A percentile compares a stretch with the other conserved stretches of the same genome.
Evolutionary conservation across 495 filamentous ascomycete genomes (phyloP).

Genomic region (Talaromyces adpressus): DNA sequence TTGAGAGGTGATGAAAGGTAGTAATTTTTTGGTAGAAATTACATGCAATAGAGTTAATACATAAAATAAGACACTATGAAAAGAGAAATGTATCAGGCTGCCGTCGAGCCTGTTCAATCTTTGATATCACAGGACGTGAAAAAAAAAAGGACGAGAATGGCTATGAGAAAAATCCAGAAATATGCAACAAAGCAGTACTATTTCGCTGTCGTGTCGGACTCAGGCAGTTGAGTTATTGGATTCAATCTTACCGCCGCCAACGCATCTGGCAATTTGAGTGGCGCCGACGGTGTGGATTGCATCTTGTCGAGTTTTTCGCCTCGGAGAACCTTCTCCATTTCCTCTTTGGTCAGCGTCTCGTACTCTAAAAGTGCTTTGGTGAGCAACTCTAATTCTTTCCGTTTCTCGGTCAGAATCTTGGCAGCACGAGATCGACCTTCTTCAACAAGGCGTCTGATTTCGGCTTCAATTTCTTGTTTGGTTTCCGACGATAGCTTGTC

Average conservation of each 20-base stretch:
- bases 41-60: conserved; percentile 2
- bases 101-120: conserved; percentile 11
- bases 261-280: conserved; percentile 50
- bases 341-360: conserved; percentile 79
- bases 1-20: not conserved
- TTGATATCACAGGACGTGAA: conserved; percentile 4
- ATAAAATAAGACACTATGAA: not conserved
- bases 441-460: conserved; percentile 79
- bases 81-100: not conserved
- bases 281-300: conserved; percentile 30
- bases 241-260: conserved; percentile 24
- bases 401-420: conserved; percentile 59
- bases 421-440: conserved; percentile 70
- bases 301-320: conserved; percentile 76
- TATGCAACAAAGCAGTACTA: conserved; percentile 13
- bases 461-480: conserved; percentile 72
- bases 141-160: conserved; percentile 10
- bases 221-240: conserved; percentile 14
- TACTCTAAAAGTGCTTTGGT: conserved; percentile 89
- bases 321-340: conserved; percentile 79
- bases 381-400: conserved; percentile 77
- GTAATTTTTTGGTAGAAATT: conserved; percentile 8
- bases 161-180: conserved; percentile 4
- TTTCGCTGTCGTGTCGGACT: conserved; percentile 18
- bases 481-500: conserved; percentile 76